These are phyloP conservation scores for Saccharomycopsis sp. DNA, from an alignment of 805 yeast species.

Conservation along the genomic window DNA sequence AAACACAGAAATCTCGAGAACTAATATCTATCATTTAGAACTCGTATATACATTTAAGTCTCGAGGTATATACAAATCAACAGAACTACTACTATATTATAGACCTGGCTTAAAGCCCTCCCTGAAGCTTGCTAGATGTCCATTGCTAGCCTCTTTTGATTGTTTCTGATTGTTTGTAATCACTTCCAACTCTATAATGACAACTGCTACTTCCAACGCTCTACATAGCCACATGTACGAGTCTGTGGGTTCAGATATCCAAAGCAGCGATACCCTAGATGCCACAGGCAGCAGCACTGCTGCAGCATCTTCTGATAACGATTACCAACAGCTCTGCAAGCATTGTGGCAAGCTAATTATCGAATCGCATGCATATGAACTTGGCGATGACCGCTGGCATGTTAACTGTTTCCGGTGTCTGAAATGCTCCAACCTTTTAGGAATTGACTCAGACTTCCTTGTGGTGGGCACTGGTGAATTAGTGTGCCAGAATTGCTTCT, in stretches of 20 bases:
- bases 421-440: constrained; percentile 69
- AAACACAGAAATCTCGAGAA: no score
- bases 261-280: neutral
- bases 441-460: constrained; percentile 82
- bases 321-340: constrained; percentile 27
- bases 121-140: no score
- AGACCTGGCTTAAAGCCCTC: no score
- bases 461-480: constrained; percentile 90
- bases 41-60: no score
- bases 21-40: no score
- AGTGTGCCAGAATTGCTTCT: constrained; percentile 89
- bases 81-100: no score
- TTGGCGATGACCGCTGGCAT: constrained; percentile 96
- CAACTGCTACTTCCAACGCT: neutral
- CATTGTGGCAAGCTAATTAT: constrained; percentile 50
- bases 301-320: no score
- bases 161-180: neutral
- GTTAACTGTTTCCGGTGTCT: constrained; percentile 87
- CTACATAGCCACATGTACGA: neutral
- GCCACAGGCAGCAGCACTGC: no score
- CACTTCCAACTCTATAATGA: neutral
- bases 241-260: no score
- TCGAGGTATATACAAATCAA: no score
- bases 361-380: constrained; percentile 92
- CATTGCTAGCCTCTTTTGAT: no score